Evolutionary conservation across 2,329 filamentous ascomycete genomes (phyloP).

Genomic region (Diaporthe aspalathi): DNA sequence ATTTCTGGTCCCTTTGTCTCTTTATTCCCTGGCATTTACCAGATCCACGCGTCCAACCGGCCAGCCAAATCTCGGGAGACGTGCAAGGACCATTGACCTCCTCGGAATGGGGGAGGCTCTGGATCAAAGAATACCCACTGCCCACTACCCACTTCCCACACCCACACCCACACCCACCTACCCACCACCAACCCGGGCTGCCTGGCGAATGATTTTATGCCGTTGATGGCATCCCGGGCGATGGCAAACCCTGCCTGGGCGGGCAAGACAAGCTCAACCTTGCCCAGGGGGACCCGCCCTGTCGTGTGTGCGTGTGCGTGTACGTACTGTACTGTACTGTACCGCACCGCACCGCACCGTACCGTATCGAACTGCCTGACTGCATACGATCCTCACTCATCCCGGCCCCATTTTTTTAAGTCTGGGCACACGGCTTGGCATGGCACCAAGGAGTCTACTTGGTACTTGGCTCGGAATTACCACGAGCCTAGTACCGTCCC

Average conservation of each 20-base stretch:
- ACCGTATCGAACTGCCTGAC: constrained; percentile 15
- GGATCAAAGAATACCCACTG: constrained; percentile 21
- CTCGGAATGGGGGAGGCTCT: constrained; percentile 14
- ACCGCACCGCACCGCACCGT: constrained; percentile 11
- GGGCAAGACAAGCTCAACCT: constrained; percentile 28
- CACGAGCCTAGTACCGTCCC: constrained; percentile 8
- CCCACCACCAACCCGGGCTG: neutral
- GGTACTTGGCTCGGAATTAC: constrained; percentile 33
- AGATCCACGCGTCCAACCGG: constrained; percentile 32
- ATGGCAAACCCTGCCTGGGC: constrained; percentile 25
- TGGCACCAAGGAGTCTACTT: constrained; percentile 34
- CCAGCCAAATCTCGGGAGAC: constrained; percentile 28
- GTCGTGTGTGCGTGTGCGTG: neutral
- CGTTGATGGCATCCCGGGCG: constrained; percentile 4
- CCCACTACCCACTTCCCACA: constrained; percentile 25
- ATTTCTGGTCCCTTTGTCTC: neutral
- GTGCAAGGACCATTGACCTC: constrained; percentile 18
- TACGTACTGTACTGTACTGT: constrained; percentile 6
- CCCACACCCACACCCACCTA: neutral
- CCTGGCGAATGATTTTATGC: constrained; percentile 16
- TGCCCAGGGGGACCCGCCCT: constrained; percentile 8
- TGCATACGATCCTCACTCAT: constrained; percentile 26
- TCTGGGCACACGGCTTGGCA: constrained; percentile 27
- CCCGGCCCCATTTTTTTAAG: constrained; percentile 29
- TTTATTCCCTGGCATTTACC: constrained; percentile 9